Percentiles rank a stretch among this genome's conserved stretches.
These are phyloP conservation scores for Verticillium nubilum DNA, from an alignment of 2,329 filamentous ascomycete species.

Conservation along the genomic window DNA sequence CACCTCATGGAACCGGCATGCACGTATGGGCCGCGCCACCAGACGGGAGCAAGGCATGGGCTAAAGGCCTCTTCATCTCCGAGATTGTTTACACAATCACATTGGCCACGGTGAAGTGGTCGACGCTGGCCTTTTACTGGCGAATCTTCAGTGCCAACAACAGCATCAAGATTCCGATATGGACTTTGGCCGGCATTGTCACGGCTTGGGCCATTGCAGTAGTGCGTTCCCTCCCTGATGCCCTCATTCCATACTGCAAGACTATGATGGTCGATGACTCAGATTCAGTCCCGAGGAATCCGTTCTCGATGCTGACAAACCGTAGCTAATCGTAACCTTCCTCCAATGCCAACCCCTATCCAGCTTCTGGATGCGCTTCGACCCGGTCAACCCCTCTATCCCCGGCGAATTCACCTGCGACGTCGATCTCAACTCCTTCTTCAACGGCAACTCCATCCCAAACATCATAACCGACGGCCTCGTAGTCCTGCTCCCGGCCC, in stretches of 20 bases:
- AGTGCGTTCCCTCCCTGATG: slow-evolving; percentile 8
- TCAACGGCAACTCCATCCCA: slow-evolving; percentile 20
- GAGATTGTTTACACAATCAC: slow-evolving; percentile 15
- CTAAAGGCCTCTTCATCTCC: slow-evolving; percentile 15
- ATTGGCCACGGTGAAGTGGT: slow-evolving; percentile 15
- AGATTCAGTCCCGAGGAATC: neutral
- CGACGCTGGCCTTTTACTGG: slow-evolving; percentile 20
- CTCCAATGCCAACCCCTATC: slow-evolving; percentile 13
- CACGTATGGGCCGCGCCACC: slow-evolving; percentile 17
- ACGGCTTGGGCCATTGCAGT: slow-evolving; percentile 15
- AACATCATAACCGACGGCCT: slow-evolving; percentile 20
- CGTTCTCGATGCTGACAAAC: neutral
- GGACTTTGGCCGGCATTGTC: slow-evolving; percentile 8
- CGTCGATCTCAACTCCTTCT: slow-evolving; percentile 16
- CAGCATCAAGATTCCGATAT: slow-evolving; percentile 15
- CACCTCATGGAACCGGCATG: slow-evolving; percentile 14
- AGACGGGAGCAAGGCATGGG: slow-evolving; percentile 13
- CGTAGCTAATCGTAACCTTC: slow-evolving; percentile 11
- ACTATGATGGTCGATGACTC: too few relatives aligned
- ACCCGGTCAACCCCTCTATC: slow-evolving; percentile 9
- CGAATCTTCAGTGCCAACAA: slow-evolving; percentile 14
- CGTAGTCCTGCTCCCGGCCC: slow-evolving; percentile 20
- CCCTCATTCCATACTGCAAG: neutral
- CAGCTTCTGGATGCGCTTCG: slow-evolving; percentile 15
- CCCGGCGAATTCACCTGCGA: slow-evolving; percentile 9